Conservation (phyloP, 164 flowering plant genomes). For the Vitis amurensis region DNA sequence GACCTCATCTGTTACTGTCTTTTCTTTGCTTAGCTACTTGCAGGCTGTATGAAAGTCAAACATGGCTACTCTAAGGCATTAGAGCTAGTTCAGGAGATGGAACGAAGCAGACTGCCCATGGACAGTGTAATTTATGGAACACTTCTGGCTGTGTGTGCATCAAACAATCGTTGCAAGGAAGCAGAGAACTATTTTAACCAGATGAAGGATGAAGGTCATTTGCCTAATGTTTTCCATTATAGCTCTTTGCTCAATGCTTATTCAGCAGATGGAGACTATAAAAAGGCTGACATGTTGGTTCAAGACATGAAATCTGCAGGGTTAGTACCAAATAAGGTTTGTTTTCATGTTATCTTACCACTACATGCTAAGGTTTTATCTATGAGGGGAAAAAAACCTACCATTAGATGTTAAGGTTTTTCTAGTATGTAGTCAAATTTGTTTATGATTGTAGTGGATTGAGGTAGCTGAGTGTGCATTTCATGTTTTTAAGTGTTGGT, state of each 20-base stretch:
- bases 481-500: no score
- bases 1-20: neutral
- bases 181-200: conserved; percentile 71
- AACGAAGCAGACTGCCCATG: conserved; percentile 51
- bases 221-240: conserved; percentile 78
- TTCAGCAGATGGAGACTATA: conserved; percentile 59
- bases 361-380: neutral
- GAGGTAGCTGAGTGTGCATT: no score
- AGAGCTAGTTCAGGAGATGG: conserved; percentile 67
- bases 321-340: conserved; percentile 89
- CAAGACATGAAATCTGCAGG: conserved; percentile 81
- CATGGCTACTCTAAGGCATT: conserved; percentile 73
- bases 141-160: conserved; percentile 82
- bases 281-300: conserved; percentile 73
- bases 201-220: conserved; percentile 78
- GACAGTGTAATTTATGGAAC: conserved; percentile 80
- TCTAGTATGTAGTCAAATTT: no score
- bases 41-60: conserved; percentile 76
- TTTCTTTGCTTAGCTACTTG: conserved; percentile 60
- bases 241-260: conserved; percentile 92
- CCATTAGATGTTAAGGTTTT: no score
- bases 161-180: conserved; percentile 61
- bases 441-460: no score
- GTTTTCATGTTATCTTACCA: conserved; percentile 29
- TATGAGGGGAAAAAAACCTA: neutral